Base-by-base conservation (phyloP, 345 rosid genomes). In the Eucalyptus cloeziana region DNA sequence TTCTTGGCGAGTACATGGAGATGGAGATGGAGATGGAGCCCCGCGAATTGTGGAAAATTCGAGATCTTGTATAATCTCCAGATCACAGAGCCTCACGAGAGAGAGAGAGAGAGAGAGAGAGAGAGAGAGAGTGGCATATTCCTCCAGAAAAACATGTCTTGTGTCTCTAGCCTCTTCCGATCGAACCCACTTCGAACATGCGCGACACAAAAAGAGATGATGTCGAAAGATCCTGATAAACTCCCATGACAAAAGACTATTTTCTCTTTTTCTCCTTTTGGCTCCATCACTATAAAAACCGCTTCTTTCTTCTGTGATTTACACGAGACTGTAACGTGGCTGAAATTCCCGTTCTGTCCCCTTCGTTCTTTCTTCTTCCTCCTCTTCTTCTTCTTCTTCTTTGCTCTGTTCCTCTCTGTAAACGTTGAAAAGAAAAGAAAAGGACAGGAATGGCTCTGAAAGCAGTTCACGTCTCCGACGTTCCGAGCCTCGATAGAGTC, bases 381-480 rank as follows among this genome's bases (percentile, higher is more conserved):
- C n/a, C 5, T 33, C 37, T 12, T 69, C 79, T 14, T 13, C 37
- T 13, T 30, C 17, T 9, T 16, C 43, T 31, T 69, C 3, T 37
- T 37, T 76, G 27, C 15, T 76, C 83, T 37, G 15, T 76, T 76
- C 12, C 27, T 37, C 83, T 37, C 83, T 37, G 83, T 43, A 22
- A 76, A 37, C 47, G 83, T 10, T 3, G 83, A 76, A 76, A 37
- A 40, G 81, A 33, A 33, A 69, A 69, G 44, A 71, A 19, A 17
- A 69, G 71, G 31, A 31, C 81, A 37, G 22, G 83, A 76, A 94
- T 96, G 98, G 97, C 98, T 89, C 96, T 97, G 33, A 94, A 95
- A 87, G 98, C 99, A 80, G 95, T 95, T 10, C 95, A 94, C 86
- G 96, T 96, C 90, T 93, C 97, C 89, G 97, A 97, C 90, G 94